phyloP scores from a whole-genome alignment of 805 yeast genomes.

The Wickerhamomyces hampshirensis region DNA sequence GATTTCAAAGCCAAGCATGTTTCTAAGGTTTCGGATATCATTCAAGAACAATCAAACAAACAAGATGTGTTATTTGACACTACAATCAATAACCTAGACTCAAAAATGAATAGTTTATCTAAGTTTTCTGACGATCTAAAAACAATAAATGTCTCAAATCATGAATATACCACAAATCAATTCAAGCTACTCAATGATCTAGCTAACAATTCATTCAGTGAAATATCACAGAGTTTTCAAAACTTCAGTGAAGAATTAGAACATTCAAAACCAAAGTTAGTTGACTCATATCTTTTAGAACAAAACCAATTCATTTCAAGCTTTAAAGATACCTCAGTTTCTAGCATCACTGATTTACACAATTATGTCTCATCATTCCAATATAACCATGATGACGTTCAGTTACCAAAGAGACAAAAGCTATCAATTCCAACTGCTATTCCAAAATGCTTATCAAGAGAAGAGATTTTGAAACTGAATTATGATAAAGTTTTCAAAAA shows the following conservation, averaged over 20 bases:
- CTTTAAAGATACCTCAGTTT: slow-evolving; percentile 5
- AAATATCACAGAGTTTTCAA: slow-evolving; percentile 10
- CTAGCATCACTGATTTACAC: slow-evolving; percentile 4
- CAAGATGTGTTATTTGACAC: slow-evolving; percentile 2
- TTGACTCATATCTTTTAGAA: slow-evolving; percentile 12
- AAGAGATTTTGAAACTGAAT: slow-evolving; percentile 8
- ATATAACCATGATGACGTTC: slow-evolving; percentile 10
- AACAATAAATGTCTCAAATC: slow-evolving; percentile 10
- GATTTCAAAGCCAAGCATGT: too few relatives aligned
- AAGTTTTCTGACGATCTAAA: slow-evolving; percentile 9
- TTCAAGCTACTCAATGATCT: slow-evolving; percentile 9
- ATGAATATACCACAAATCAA: slow-evolving; percentile 12
- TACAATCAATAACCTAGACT: slow-evolving; percentile 3
- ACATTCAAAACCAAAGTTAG: slow-evolving; percentile 13
- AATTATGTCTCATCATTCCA: slow-evolving; percentile 3
- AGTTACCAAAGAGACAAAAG: slow-evolving; percentile 20
- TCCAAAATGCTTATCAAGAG: slow-evolving; percentile 14
- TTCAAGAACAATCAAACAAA: too few relatives aligned
- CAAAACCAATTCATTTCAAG: slow-evolving; percentile 1
- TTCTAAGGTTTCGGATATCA: too few relatives aligned
- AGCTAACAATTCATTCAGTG: slow-evolving; percentile 11
- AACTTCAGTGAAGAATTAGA: slow-evolving; percentile 9
- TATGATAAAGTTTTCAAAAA: slow-evolving; percentile 3
- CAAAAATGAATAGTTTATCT: slow-evolving; percentile 10
- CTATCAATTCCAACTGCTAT: slow-evolving; percentile 3